Conservation (phyloP, 768 basidiomycete genomes). For the Kwoniella europaea region DNA sequence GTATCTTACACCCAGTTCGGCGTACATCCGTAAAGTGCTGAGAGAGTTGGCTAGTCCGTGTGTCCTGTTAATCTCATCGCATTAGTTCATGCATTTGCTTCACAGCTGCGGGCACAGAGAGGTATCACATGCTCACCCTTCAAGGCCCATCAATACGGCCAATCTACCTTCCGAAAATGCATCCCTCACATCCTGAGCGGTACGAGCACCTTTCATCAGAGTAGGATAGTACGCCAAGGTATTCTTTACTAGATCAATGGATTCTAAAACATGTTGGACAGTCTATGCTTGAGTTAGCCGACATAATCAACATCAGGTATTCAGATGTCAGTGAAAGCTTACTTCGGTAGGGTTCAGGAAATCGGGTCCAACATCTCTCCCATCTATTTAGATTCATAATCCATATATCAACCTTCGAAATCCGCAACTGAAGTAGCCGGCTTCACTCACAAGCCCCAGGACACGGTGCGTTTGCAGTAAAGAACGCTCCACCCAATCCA, state of each 20-base stretch:
- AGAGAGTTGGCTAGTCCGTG: constrained; percentile 38
- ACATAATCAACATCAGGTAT: background rate
- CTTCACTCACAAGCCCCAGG: constrained; percentile 12
- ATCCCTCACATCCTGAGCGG: constrained; percentile 6
- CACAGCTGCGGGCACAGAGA: background rate
- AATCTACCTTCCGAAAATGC: constrained; percentile 20
- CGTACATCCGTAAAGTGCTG: constrained; percentile 30
- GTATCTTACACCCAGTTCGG: constrained; percentile 34
- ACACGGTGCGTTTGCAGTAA: constrained; percentile 21
- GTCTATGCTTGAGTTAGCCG: background rate
- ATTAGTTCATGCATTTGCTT: background rate
- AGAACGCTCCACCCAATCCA: constrained; percentile 12
- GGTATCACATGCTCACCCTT: constrained; percentile 16
- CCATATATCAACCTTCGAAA: background rate
- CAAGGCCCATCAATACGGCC: constrained; percentile 22
- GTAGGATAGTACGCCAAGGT: constrained; percentile 8
- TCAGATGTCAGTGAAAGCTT: background rate
- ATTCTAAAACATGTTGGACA: constrained; percentile 14
- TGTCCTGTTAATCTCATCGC: background rate
- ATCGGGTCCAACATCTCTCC: constrained; percentile 21
- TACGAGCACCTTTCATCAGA: constrained; percentile 9
- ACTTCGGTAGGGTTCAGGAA: constrained; percentile 20
- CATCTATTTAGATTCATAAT: constrained; percentile 4
- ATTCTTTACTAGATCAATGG: constrained; percentile 6
- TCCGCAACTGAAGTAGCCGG: background rate